Base-by-base conservation (phyloP, 331 rosid species). In the Prunus yedoensis region DNA sequence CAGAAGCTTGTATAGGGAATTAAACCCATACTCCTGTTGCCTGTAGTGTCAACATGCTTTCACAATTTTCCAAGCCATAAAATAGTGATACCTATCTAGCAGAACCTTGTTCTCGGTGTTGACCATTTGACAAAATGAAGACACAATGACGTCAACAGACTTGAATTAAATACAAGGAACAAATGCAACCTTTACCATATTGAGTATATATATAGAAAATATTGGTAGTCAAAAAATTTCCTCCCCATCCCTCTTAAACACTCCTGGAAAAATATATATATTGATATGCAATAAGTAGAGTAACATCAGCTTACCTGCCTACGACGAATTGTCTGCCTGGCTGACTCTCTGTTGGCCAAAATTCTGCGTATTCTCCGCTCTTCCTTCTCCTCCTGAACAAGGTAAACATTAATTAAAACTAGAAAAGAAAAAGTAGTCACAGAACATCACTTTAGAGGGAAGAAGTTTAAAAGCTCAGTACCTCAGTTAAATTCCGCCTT, bases 261-360 rank as follows among this genome's bases (percentile, higher is more conserved):
- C 41, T 35, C 41, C 41, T 0, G 8, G 4, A 5, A 51, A 25
- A 25, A 23, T 27, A 27, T 27, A 27, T 27, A 27, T 10, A 6
- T 38, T 38, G 66, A 60, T 12, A 18, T n/a, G 23, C n/a, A 61
- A 62, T 41, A 59, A 47, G 35, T n/a, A 59, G 64, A 69, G 77
- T 38, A 67, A 76, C 58, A 61, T 66, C 30, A 25, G 35, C 73
- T 43, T 81, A 95, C 97, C 93, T 95, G 97, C 82, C 97, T 89
- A 62, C 99, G 96, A 56, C 97, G 94, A 87, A 95, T 92, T 66
- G 99, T 94, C 85, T 94, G 97, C 82, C 99, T 83, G 38, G 97
- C 99, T 15, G 97, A 94, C 87, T 94, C 99, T 80, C 97, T 85
- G 73, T 94, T 94, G 13, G 99, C 99, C 85, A 94, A 77, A 74